Base-by-base conservation (phyloP, 2,329 filamentous ascomycete genomes). In the Phaeosphaeria sp. region DNA sequence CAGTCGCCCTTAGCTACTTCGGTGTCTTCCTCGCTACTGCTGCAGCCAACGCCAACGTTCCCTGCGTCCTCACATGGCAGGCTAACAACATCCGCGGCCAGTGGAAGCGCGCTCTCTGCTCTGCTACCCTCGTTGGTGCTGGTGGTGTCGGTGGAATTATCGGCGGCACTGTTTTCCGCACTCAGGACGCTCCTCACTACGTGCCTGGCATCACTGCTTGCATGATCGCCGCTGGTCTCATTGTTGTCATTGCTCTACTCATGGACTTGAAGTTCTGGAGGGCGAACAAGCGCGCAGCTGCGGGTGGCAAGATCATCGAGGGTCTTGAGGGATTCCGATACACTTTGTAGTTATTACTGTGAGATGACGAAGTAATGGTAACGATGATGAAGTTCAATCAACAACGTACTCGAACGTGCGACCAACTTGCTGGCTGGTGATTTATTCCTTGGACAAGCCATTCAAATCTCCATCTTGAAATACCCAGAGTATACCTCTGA, bases 81-180 rank as follows among this genome's bases (percentile, higher is more conserved):
- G 90, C 91, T 39, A 95, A 94, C 79, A 96, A 96, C 77, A 89
- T 96, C 71, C 88, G 91, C 50, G 92, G 91, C 0, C 91, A 95
- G 78, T 95, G 91, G 91, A 96, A 93, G 80, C 87, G 92, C 42
- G 91, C 91, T 1, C 88, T 95, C 60, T 89, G 87, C 74, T 90
- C 87, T 60, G 90, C 91, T 2, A 89, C 88, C 0, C 84, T 94
- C 1, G 89, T 95, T 2, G 89, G 89, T 1, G 86, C 90, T 25
- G 91, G 91, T 7, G 91, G 90, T 1, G 80, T 95, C 20, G 92
- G 92, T 27, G 91, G 92, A n/a, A 94, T 95, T 60, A 85, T 86
- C 1, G 91, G 91, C 9, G 86, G 85, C 62, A 81, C 91, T 52
- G 88, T 94, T 9, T 95, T 94, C 77, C 83, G 74, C 5, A 70